Evolutionary conservation across 2,329 filamentous ascomycete species (phyloP).

Genomic region (Xylaria sp.): DNA sequence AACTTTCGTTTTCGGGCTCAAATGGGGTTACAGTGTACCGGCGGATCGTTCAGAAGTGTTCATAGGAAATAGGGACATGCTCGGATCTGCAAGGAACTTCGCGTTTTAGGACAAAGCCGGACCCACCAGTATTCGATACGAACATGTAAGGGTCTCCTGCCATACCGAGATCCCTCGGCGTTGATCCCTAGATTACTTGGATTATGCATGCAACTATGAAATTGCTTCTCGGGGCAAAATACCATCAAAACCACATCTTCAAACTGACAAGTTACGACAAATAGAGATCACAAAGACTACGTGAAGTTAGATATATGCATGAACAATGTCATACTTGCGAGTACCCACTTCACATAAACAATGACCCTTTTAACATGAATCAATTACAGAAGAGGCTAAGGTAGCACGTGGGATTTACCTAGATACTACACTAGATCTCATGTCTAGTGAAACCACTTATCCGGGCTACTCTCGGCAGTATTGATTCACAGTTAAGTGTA

Average conservation of each 20-base stretch:
- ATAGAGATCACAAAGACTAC: neutral
- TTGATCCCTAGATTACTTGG: conserved; percentile 4
- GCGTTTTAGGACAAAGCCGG: conserved; percentile 20
- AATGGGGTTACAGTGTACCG: conserved; percentile 22
- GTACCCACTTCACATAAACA: neutral
- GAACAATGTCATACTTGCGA: neutral
- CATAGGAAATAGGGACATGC: conserved; percentile 4
- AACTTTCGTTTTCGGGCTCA: conserved; percentile 18
- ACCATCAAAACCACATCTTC: neutral
- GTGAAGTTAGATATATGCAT: neutral
- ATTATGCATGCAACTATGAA: neutral
- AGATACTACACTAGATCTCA: neutral
- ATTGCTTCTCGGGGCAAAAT: neutral
- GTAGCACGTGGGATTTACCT: neutral
- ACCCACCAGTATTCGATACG: conserved; percentile 30
- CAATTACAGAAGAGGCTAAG: neutral
- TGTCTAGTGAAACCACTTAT: too few species aligned
- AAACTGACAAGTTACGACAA: neutral
- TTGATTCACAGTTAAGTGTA: neutral
- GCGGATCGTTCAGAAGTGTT: conserved; percentile 12
- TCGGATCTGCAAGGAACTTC: conserved; percentile 10
- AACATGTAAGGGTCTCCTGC: conserved; percentile 23
- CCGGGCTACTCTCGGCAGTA: too few species aligned
- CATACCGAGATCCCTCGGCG: conserved; percentile 6
- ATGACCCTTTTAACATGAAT: neutral